Conservation (phyloP, 2,329 filamentous ascomycete genomes). For the Sporothrix variecibatus region DNA sequence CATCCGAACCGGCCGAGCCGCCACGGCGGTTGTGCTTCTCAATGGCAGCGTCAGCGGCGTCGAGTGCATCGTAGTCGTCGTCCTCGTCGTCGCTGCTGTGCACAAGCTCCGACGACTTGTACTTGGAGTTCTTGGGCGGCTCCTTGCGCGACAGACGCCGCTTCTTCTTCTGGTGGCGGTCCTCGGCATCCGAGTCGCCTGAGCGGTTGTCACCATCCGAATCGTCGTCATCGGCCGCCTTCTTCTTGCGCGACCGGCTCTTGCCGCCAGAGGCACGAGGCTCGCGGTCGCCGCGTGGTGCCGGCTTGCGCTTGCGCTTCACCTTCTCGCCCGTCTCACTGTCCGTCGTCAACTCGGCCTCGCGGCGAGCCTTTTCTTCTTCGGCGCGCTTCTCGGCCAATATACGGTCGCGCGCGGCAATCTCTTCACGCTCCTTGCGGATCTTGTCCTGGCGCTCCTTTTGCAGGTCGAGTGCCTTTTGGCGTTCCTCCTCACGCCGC, state of each 20-base stretch:
- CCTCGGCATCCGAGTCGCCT: constrained; percentile 45
- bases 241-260: constrained; percentile 46
- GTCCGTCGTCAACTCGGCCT: constrained; percentile 80
- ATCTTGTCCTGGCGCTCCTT: constrained; percentile 77
- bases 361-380: constrained; percentile 67
- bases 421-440: constrained; percentile 79
- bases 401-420: constrained; percentile 73
- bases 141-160: constrained; percentile 54
- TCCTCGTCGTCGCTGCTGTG: constrained; percentile 69
- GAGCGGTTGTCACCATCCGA: constrained; percentile 52
- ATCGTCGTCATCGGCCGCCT: constrained; percentile 47
- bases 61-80: constrained; percentile 35
- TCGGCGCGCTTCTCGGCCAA: constrained; percentile 70
- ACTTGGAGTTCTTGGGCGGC: constrained; percentile 60
- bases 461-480: constrained; percentile 67
- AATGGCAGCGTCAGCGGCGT: constrained; percentile 43
- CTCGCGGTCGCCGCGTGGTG: constrained; percentile 40
- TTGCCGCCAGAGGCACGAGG: constrained; percentile 35
- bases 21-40: constrained; percentile 34
- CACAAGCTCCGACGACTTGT: constrained; percentile 82
- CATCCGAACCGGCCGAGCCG: constrained; percentile 25
- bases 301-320: constrained; percentile 71
- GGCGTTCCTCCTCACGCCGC: constrained; percentile 74
- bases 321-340: constrained; percentile 78
- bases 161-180: constrained; percentile 63